Conservation (phyloP, 1,284 basidiomycete species). For the Ganoderma lucidum region DNA sequence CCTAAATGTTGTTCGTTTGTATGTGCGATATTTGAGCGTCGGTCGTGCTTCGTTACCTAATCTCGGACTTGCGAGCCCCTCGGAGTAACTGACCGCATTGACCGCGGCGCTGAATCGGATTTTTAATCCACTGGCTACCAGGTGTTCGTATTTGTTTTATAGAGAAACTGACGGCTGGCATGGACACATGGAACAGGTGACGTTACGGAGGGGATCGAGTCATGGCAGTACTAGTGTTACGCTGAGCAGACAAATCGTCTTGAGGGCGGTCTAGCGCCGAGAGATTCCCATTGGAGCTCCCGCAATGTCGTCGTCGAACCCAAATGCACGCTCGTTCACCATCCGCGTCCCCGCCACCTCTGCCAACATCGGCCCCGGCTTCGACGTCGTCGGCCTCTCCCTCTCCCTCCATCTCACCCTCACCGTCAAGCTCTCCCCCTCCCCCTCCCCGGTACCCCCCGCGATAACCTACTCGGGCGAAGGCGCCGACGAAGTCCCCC, state of each 20-base stretch:
- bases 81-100: neutral
- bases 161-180: neutral
- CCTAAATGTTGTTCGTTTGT: no score
- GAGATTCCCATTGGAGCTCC: neutral
- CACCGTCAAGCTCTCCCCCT: conserved; percentile 61
- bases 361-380: conserved; percentile 98
- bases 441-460: conserved; percentile 56
- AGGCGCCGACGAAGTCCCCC: conserved; percentile 90
- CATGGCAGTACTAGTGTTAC: neutral
- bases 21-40: no score
- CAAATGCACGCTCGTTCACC: conserved; percentile 49
- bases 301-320: neutral
- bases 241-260: neutral
- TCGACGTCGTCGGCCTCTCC: conserved; percentile 98
- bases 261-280: neutral
- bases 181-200: neutral
- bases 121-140: neutral
- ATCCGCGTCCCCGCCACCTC: conserved; percentile 96
- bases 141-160: neutral
- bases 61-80: neutral
- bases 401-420: conserved; percentile 90
- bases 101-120: neutral
- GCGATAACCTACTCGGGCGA: conserved; percentile 86
- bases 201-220: neutral
- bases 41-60: neutral